phyloP scores from a whole-genome alignment of 805 yeast genomes.

The Nakazawaea ishiwadae region DNA sequence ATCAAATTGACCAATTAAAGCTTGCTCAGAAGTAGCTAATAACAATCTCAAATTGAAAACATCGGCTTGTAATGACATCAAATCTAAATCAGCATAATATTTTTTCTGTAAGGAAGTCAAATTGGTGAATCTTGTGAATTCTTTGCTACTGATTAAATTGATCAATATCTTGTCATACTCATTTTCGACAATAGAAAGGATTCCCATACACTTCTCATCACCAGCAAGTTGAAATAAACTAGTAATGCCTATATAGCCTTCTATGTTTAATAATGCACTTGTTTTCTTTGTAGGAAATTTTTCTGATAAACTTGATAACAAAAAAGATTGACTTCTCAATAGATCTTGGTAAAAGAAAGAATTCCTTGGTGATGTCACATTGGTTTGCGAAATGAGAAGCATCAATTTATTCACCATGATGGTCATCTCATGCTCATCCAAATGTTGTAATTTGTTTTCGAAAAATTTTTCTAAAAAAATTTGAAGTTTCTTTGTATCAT shows the following conservation, averaged over 20 bases:
- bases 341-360: background rate
- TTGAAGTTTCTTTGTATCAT: background rate
- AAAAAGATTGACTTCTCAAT: background rate
- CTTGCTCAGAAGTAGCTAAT: background rate
- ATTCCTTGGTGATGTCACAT: background rate
- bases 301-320: background rate
- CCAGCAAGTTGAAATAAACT: background rate
- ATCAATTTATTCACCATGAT: slow-evolving; percentile 5
- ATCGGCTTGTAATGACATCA: background rate
- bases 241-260: slow-evolving; percentile 9
- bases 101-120: background rate
- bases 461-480: background rate
- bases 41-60: slow-evolving; percentile 4
- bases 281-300: background rate
- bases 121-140: background rate
- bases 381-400: background rate
- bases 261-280: slow-evolving; percentile 1
- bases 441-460: background rate
- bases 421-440: background rate
- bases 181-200: background rate
- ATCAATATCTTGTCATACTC: slow-evolving; percentile 1
- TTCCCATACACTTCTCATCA: background rate
- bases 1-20: background rate
- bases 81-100: background rate
- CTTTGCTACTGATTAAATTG: background rate